phyloP scores from a whole-genome alignment of 2,329 filamentous ascomycete species.

The Chaetomium strumarium region DNA sequence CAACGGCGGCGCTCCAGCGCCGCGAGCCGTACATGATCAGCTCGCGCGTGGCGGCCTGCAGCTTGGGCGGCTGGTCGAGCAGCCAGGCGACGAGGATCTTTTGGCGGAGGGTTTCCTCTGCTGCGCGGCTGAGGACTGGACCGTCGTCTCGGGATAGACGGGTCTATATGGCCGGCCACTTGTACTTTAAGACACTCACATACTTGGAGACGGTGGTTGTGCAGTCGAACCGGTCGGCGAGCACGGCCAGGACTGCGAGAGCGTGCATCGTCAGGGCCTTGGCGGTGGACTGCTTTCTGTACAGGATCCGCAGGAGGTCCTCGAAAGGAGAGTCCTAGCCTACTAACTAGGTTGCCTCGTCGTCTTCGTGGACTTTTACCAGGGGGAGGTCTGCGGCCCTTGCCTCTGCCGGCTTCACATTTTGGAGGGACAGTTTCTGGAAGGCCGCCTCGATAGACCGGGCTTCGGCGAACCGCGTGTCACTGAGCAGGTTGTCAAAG shows the following conservation, averaged over 20 bases:
- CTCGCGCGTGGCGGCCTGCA: constrained; percentile 58
- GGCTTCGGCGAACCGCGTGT: constrained; percentile 58
- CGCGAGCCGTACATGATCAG: constrained; percentile 60
- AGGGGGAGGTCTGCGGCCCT: constrained; percentile 51
- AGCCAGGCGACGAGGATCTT: constrained; percentile 63
- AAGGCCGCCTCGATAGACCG: constrained; percentile 48
- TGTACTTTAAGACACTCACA: constrained; percentile 48
- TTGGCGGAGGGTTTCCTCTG: constrained; percentile 62
- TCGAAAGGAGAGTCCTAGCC: constrained; percentile 57
- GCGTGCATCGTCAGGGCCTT: constrained; percentile 52
- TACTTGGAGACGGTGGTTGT: constrained; percentile 47
- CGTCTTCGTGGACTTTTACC: constrained; percentile 61
- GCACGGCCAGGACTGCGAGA: constrained; percentile 60
- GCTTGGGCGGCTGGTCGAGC: constrained; percentile 54
- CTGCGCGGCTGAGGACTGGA: constrained; percentile 34
- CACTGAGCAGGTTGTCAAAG: constrained; percentile 61
- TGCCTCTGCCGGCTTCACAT: constrained; percentile 41
- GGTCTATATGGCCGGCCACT: constrained; percentile 44
- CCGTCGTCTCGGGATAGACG: constrained; percentile 26
- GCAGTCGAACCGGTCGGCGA: constrained; percentile 70
- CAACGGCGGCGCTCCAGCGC: constrained; percentile 44
- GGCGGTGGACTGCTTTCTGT: constrained; percentile 45
- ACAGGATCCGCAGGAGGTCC: constrained; percentile 63
- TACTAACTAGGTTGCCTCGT: constrained; percentile 57
- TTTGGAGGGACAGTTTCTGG: constrained; percentile 40